phyloP scores from a whole-genome alignment of 208 protist genomes.

The Trypanosoma brucei region DNA sequence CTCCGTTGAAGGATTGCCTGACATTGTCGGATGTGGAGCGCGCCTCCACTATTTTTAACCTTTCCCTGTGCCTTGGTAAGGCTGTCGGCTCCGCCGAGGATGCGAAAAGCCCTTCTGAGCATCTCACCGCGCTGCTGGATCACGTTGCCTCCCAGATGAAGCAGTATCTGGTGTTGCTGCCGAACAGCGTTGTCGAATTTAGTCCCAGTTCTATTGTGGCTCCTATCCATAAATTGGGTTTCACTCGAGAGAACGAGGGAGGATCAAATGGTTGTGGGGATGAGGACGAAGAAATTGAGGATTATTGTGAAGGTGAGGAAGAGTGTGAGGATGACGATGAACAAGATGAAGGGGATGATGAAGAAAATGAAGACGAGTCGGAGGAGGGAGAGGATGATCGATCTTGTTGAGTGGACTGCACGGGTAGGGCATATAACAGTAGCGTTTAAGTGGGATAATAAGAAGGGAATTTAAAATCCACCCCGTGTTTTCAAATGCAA shows the following conservation, averaged over 20 bases:
- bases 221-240: conserved; percentile 58
- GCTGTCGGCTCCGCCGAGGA: conserved; percentile 18
- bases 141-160: conserved; percentile 44
- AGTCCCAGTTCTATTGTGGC: conserved; percentile 62
- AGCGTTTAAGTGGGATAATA: conserved; percentile 9
- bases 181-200: conserved; percentile 81
- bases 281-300: conserved; percentile 19
- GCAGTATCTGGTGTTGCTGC: conserved; percentile 61
- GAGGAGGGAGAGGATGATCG: conserved; percentile 13
- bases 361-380: conserved; percentile 23
- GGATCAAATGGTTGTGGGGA: conserved; percentile 16
- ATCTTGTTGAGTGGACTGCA: conserved; percentile 17
- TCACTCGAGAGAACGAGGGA: conserved; percentile 15
- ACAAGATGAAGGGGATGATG: conserved; percentile 31
- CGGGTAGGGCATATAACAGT: not conserved
- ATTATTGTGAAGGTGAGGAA: conserved; percentile 22
- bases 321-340: conserved; percentile 33
- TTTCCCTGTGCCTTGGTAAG: conserved; percentile 44
- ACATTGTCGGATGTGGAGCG: conserved; percentile 48
- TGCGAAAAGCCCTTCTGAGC: conserved; percentile 29
- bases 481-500: not conserved
- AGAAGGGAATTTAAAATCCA: conserved; percentile 9
- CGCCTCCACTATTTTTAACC: conserved; percentile 53
- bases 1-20: conserved; percentile 32
- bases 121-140: conserved; percentile 52